Base-by-base conservation (phyloP, 2,329 filamentous ascomycete genomes). In the Rosellinia necatrix region DNA sequence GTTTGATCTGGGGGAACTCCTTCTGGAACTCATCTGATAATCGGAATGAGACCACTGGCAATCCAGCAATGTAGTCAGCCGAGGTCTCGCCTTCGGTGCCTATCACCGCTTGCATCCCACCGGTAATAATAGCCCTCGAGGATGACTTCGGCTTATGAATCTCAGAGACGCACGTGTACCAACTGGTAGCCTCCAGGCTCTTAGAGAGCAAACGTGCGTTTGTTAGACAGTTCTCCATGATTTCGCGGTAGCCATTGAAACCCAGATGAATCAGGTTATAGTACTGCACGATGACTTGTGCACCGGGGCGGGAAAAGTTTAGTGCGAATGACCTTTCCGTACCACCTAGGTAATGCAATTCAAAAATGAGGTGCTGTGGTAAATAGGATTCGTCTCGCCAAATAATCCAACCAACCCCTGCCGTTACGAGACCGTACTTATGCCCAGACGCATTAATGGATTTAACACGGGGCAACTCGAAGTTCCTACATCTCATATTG, bases 241-340 rank as follows among this genome's bases (percentile, higher is more conserved):
- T 79, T 30, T 75, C 74, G 9, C 78, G 79, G 71, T 87, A 91
- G 8, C 87, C 88, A 2, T 76, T 74, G 70, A 84, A 86, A 2
- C 88, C 88, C 0, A 90, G 79, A 60, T 89, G 86, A 57, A 90
- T 85, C 10, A 90, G 75, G 64, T 90, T 89, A 72, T 84, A 90
- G 71, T 90, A 90, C 67, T 90, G 88, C 0, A 80, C 86, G 58
- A 90, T 84, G 53, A 90, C 77, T 59, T 90, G 87, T 0, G 84
- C 83, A 3, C 86, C 87, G 0, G 87, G 86, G 0, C 87, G 81
- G 1, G 85, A 89, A 74, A 90, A 90, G 72, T 90, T 90, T 17
- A 90, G 77, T 0, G 86, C 89, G 71, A 84, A 90, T 1, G 83
- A 85, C 66, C 88, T 81, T 64, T 90, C 86, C 0, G 84, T 87